A percentile compares a stretch with the other conserved stretches of the same genome.
Conservation (phyloP, 768 basidiomycete species). For the Leccinum boreale region DNA sequence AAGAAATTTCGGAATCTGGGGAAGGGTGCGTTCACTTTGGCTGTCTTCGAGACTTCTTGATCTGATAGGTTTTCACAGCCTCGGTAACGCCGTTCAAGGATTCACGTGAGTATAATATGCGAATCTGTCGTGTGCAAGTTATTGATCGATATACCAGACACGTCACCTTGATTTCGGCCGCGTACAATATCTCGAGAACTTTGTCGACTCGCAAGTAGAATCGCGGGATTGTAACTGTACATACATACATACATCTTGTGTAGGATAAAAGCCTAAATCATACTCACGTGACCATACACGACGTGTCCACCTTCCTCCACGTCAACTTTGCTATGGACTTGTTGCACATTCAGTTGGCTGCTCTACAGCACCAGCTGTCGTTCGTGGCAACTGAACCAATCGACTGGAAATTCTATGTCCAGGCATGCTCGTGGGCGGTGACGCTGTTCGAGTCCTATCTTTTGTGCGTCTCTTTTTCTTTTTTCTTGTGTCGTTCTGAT, state of each 20-base stretch:
- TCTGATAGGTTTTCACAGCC: conserved; percentile 35
- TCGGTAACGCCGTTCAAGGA: conserved; percentile 87
- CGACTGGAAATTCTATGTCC: conserved; percentile 82
- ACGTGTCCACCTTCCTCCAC: conserved; percentile 6
- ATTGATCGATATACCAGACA: conserved; percentile 43
- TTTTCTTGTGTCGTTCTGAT: not conserved
- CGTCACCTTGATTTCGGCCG: conserved; percentile 81
- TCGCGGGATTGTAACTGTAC: not conserved
- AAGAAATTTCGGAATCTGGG: conserved; percentile 82
- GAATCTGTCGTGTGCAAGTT: not conserved
- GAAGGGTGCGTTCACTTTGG: conserved; percentile 58
- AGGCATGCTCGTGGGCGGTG: conserved; percentile 70
- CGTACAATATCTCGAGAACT: conserved; percentile 79
- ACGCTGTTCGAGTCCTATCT: conserved; percentile 87
- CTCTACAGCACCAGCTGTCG: conserved; percentile 58
- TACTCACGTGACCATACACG: conserved; percentile 12
- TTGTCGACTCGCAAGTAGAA: conserved; percentile 14
- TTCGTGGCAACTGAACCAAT: conserved; percentile 72
- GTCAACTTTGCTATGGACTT: conserved; percentile 39
- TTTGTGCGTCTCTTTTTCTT: conserved; percentile 49
- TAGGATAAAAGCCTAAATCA: no score
- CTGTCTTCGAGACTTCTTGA: not conserved
- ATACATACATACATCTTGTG: no score
- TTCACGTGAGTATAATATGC: conserved; percentile 62
- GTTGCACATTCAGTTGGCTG: conserved; percentile 53